phyloP scores from a whole-genome alignment of 177 flowering plant genomes.

The Telopea speciosissima region DNA sequence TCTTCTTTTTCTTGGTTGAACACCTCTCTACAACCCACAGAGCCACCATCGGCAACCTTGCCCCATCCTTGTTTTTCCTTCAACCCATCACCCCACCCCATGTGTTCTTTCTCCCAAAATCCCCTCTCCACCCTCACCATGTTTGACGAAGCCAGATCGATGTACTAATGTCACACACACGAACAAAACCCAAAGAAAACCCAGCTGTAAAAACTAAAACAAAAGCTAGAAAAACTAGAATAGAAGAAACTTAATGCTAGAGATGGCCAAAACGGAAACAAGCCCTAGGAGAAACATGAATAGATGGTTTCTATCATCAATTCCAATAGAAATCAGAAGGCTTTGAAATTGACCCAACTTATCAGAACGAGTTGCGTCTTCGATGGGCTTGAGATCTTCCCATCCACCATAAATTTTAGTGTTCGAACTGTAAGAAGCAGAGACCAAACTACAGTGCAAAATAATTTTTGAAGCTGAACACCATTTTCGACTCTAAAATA shows the following conservation, averaged over 20 bases:
- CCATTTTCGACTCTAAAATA: conserved; percentile 2
- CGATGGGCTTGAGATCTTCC: conserved; percentile 42
- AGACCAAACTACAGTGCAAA: too few species aligned
- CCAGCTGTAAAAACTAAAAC: conserved; percentile 64
- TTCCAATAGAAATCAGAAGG: conserved; percentile 49
- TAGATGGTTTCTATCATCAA: conserved; percentile 52
- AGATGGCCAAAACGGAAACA: conserved; percentile 58
- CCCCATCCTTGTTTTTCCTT: too few species aligned
- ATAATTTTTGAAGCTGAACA: conserved; percentile 6
- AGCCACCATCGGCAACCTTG: too few species aligned
- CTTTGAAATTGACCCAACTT: conserved; percentile 46
- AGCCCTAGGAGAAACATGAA: conserved; percentile 64
- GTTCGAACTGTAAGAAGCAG: conserved; percentile 9
- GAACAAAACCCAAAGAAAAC: conserved; percentile 60
- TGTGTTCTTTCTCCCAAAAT: too few species aligned
- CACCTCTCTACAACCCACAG: too few species aligned
- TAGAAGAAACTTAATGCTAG: conserved; percentile 61
- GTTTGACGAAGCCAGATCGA: too few species aligned
- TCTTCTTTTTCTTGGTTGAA: too few species aligned
- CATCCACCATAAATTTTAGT: conserved; percentile 56
- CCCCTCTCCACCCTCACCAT: too few species aligned
- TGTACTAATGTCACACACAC: conserved; percentile 20
- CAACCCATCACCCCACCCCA: too few species aligned
- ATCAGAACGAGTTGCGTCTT: conserved; percentile 27
- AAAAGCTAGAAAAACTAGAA: conserved; percentile 60